These are phyloP conservation scores for Nakaseomyces bracarensis DNA, from an alignment of 1,139 yeast genomes.

Conservation along the genomic window DNA sequence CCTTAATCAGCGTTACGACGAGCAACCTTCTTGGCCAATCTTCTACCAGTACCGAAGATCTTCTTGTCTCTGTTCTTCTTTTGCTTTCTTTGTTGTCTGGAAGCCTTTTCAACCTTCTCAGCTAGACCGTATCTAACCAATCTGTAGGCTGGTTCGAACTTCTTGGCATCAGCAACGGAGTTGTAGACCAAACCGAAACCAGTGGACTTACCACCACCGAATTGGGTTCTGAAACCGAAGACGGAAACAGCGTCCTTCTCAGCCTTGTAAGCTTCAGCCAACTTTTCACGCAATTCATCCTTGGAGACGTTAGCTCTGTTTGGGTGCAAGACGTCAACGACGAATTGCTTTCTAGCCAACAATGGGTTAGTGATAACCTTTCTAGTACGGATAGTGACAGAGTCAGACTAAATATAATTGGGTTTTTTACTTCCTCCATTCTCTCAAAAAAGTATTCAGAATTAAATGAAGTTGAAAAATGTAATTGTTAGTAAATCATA, in stretches of 20 bases:
- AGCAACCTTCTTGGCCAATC: constrained; percentile 89
- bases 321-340: constrained; percentile 99
- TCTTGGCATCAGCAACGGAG: constrained; percentile 96
- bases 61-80: constrained; percentile 99
- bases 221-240: constrained; percentile 98
- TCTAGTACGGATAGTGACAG: constrained; percentile 99
- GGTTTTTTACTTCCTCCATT: constrained; percentile 37
- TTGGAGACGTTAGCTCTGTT: constrained; percentile 98
- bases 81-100: constrained; percentile 99
- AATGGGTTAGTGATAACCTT: constrained; percentile 99
- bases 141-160: constrained; percentile 99
- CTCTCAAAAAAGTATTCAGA: too few relatives aligned
- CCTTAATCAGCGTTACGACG: constrained; percentile 41
- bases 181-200: constrained; percentile 99
- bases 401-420: constrained; percentile 49
- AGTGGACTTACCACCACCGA: constrained; percentile 99
- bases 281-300: constrained; percentile 98
- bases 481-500: background rate
- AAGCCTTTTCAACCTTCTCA: constrained; percentile 89
- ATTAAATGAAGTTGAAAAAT: too few relatives aligned
- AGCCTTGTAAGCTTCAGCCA: constrained; percentile 93
- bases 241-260: constrained; percentile 98
- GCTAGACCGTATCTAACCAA: constrained; percentile 99
- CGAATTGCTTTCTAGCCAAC: constrained; percentile 99
- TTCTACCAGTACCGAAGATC: constrained; percentile 96